Conservation (phyloP, 225 moss, liverwort and hornwort species). For the Lunularia cruciata region DNA sequence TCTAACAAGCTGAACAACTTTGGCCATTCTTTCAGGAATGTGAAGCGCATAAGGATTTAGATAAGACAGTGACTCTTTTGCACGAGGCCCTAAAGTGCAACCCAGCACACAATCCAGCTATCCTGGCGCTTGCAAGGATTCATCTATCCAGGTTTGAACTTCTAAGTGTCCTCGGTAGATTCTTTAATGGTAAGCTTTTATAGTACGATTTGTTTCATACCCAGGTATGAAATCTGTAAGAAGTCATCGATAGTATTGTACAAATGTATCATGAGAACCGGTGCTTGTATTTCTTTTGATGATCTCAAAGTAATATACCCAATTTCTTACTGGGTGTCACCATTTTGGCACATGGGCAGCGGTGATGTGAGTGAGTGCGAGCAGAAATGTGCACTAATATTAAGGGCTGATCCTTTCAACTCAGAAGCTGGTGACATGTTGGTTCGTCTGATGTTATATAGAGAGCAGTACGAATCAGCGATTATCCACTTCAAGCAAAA, state of each 20-base stretch:
- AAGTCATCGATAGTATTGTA: no score
- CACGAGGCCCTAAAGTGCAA: conserved; percentile 88
- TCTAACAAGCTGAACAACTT: not conserved
- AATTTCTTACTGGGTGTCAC: not conserved
- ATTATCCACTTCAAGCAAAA: conserved; percentile 80
- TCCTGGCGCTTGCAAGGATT: conserved; percentile 67
- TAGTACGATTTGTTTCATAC: no score
- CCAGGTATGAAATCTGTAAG: no score
- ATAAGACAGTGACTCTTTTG: conserved; percentile 67
- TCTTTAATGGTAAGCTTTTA: no score
- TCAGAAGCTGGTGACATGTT: conserved; percentile 69
- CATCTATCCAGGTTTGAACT: conserved; percentile 64
- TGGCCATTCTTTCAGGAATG: conserved; percentile 58
- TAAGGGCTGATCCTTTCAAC: conserved; percentile 61
- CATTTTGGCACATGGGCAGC: conserved; percentile 32
- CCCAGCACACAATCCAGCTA: conserved; percentile 58
- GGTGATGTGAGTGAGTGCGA: conserved; percentile 81
- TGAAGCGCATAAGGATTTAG: conserved; percentile 70
- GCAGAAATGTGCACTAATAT: conserved; percentile 60
- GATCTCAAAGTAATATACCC: not conserved
- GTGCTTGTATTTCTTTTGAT: not conserved
- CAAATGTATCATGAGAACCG: not conserved
- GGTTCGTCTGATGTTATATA: conserved; percentile 72
- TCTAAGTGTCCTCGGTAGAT: not conserved
- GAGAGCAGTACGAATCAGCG: conserved; percentile 73